These are phyloP conservation scores for Daldinia bambusicola DNA, from an alignment of 495 filamentous ascomycete species.

Conservation along the genomic window DNA sequence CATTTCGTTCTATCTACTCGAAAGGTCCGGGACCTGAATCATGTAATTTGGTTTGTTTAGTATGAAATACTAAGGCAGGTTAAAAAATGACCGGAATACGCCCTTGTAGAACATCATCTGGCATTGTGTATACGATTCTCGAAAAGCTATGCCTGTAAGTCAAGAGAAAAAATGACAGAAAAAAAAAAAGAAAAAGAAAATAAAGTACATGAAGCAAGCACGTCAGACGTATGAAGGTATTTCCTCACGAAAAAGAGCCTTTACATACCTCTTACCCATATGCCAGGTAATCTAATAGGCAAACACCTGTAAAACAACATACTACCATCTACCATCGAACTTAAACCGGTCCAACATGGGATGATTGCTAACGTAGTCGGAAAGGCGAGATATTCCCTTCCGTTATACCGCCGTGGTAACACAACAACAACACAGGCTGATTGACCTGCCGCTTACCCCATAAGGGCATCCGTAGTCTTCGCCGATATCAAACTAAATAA, in stretches of 20 bases:
- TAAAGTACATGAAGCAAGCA: background rate
- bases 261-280: too few species aligned
- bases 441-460: conserved; percentile 39
- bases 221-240: conserved; percentile 16
- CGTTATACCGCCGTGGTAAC: conserved; percentile 42
- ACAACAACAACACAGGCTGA: conserved; percentile 36
- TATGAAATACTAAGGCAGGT: background rate
- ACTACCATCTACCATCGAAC: conserved; percentile 12
- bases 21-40: background rate
- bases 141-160: conserved; percentile 2
- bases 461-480: conserved; percentile 26
- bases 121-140: background rate
- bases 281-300: background rate
- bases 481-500: conserved; percentile 11
- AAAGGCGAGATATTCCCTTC: conserved; percentile 41
- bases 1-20: background rate
- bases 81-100: conserved; percentile 8
- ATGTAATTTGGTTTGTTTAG: background rate
- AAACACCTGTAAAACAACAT: background rate
- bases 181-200: too few species aligned
- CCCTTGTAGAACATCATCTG: conserved; percentile 17
- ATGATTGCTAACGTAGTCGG: conserved; percentile 18
- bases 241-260: background rate
- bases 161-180: too few species aligned
- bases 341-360: conserved; percentile 12